Base-by-base conservation (phyloP, 192 early-diverging fungal species). In the Neocallimastix lanati region DNA sequence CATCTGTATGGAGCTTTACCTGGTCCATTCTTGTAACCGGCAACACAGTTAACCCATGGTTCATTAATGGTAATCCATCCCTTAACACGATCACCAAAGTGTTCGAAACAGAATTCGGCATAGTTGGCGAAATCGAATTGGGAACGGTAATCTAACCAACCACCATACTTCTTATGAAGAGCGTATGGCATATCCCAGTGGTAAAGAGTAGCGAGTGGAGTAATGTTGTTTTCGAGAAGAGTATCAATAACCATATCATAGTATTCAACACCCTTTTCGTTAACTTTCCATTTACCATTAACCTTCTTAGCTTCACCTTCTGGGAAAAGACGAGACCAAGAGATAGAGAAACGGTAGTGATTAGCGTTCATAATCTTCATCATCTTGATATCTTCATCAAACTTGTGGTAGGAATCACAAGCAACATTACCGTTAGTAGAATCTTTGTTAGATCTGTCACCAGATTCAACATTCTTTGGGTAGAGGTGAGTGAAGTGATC, bases 301-400 rank as follows among this genome's bases (percentile, higher is more conserved):
- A 16, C 16, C 18, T 50, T 50, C 40, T 50, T 50, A 50, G 40
- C 40, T 21, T 21, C 2, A 50, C 40, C 40, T 21, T 50, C 40
- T 13, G 86, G 86, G 76, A 89, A 33, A 67, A 87, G 87, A 28
- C 86, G 85, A 16, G 86, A 78, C 86, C 86, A 87, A 4, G 86
- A 58, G 21, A 87, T 77, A 21, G 87, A 89, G 13, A 87, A 83
- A 25, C 85, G 76, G 80, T 88, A 87, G 40, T 79, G 76, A 18
- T 85, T 85, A 58, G 78, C 78, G 0, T 84, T 85, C 28, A 67
- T 58, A 4, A 50, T 37, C 78, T 85, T 85, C 29, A 85, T 28
- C 21, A 87, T 77, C 13, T 77, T 28, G 9, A 85, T 79, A 79
- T 84, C 82, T 29, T 87, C 81, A 29, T 77, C 58, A 35, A 82